Conservation (phyloP, 2,329 filamentous ascomycete genomes). For the Monosporascus ibericus region DNA sequence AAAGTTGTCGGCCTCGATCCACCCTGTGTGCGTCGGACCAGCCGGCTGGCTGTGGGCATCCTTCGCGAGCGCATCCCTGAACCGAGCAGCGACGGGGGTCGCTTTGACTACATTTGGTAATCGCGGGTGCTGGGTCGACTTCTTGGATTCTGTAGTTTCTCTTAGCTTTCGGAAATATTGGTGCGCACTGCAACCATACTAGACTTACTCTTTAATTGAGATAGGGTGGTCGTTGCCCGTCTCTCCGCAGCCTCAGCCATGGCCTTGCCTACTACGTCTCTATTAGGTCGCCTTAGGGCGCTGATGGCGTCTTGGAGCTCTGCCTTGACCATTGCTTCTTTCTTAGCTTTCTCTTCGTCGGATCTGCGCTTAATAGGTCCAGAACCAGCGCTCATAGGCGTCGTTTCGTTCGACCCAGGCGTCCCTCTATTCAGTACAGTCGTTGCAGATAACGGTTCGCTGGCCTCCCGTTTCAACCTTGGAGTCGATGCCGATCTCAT, state of each 20-base stretch:
- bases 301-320: constrained; percentile 70
- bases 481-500: constrained; percentile 64
- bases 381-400: constrained; percentile 26
- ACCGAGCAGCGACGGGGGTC: constrained; percentile 50
- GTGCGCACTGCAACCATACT: background rate
- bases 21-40: constrained; percentile 15
- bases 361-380: constrained; percentile 42
- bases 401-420: constrained; percentile 37
- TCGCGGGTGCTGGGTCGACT: constrained; percentile 34
- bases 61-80: constrained; percentile 40
- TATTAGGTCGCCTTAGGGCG: constrained; percentile 68
- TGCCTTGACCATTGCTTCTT: constrained; percentile 61
- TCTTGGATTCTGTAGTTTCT: constrained; percentile 42
- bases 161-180: constrained; percentile 21
- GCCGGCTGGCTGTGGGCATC: constrained; percentile 19
- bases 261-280: constrained; percentile 60
- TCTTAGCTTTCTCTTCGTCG: constrained; percentile 53
- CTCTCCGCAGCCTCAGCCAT: constrained; percentile 63
- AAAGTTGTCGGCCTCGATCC: constrained; percentile 13
- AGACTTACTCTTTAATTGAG: constrained; percentile 43
- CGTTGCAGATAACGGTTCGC: constrained; percentile 50
- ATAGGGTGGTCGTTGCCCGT: constrained; percentile 42
- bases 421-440: constrained; percentile 39
- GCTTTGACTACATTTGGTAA: constrained; percentile 46
- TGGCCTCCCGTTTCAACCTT: constrained; percentile 62